Base-by-base conservation (phyloP, 768 basidiomycete genomes). In the Boletellus ananas region DNA sequence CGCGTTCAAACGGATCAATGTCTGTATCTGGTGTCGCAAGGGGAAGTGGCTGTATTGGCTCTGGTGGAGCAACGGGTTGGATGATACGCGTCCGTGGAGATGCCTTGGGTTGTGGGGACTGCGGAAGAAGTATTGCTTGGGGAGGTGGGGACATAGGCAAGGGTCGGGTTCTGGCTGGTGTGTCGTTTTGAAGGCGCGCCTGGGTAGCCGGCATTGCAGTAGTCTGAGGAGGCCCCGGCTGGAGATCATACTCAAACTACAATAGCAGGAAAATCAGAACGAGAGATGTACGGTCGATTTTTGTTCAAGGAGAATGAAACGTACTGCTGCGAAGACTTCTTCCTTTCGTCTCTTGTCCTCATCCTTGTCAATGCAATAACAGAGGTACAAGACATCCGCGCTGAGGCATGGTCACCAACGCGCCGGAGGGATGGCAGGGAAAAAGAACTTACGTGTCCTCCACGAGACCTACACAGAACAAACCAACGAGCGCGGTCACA, bases 401-500 rank as follows among this genome's bases (percentile, higher is more conserved):
- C 82, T 84, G 50, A 20, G 45, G 14, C 20, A 42, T 38, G 21
- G 36, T 53, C 36, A 45, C 17, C 8, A 21, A 48, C 36, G 45
- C 18, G 20, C 37, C 10, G 9, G 10, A 51, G 31, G 39, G 33
- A 18, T 3, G 35, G n/a, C 20, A 31, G 1, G 23, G 23, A 12
- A 29, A 43, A 21, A 35, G 14, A 9, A 70, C 82, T 69, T 58
- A 84, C 81, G 78, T 78, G 68, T 95, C 92, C 54, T 81, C 80
- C 34, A 94, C 80, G 5, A 93, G 72, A 4, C 89, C 89, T 7
- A 90, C 81, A 55, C 88, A 91, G 58, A 92, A 93, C 64, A 87
- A 62, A 1, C 90, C 86, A 29, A 92, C 89, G 18, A 94, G 72
- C 6, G 86, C 88, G 0, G 90, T 90, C 16, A 90, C 81, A 10